Conservation (phyloP, 2,329 filamentous ascomycete species). For the Macroventuria anomochaeta region DNA sequence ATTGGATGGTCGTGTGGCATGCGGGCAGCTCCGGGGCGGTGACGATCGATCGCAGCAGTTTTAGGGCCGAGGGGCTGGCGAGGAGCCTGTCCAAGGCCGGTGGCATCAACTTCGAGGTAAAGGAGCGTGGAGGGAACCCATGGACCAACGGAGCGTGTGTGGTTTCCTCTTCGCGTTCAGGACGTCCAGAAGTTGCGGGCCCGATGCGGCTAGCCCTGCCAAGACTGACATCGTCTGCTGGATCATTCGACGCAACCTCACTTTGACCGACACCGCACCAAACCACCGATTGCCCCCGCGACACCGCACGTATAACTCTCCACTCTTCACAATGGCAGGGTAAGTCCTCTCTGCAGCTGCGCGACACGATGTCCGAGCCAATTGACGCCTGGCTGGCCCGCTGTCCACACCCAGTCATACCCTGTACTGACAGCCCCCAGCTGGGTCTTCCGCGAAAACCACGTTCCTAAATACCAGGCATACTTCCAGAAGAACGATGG, state of each 20-base stretch:
- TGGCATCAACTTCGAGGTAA: conserved; percentile 49
- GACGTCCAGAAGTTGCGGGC: conserved; percentile 13
- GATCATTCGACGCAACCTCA: conserved; percentile 43
- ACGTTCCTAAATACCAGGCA: conserved; percentile 76
- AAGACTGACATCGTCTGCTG: conserved; percentile 16
- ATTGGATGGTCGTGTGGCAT: conserved; percentile 23
- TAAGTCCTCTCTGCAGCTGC: conserved; percentile 41
- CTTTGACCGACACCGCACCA: conserved; percentile 35
- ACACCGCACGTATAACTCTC: conserved; percentile 36
- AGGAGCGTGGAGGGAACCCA: conserved; percentile 26
- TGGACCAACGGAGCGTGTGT: conserved; percentile 23
- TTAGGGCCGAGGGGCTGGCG: conserved; percentile 53
- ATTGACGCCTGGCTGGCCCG: conserved; percentile 17
- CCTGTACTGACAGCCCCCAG: conserved; percentile 42
- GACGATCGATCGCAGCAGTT: conserved; percentile 47
- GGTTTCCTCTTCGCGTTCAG: background rate
- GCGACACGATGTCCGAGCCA: background rate
- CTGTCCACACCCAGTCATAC: conserved; percentile 19
- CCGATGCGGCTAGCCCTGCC: conserved; percentile 25
- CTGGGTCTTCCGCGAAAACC: conserved; percentile 74
- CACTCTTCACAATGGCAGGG: conserved; percentile 53
- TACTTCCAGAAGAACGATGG: conserved; percentile 77
- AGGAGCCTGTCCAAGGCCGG: conserved; percentile 54
- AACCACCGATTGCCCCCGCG: conserved; percentile 44
- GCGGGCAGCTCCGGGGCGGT: conserved; percentile 30